Evolutionary conservation across 2,329 filamentous ascomycete genomes (phyloP), one percentile per base, ranked within the genome.

Genomic region (Drechslerella dactyloides): DNA sequence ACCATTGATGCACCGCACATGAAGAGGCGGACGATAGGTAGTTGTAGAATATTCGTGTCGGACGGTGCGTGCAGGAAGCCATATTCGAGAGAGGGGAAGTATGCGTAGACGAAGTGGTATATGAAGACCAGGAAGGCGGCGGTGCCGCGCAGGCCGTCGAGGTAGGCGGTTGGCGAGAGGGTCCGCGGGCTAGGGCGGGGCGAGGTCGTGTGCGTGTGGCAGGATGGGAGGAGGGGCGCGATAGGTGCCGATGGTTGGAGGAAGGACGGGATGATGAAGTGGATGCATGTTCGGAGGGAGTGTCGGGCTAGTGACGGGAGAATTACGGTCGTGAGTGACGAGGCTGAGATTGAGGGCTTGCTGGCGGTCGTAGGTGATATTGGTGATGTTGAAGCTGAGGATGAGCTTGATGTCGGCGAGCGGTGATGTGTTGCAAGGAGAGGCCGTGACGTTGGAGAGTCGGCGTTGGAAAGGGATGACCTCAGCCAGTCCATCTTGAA

Each of bases 1-100:
- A 86, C 85, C 40, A 81, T 80, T 1, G 80, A 77, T 2, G 76
- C 75, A 0, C 79, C 80, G 0, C 78, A 77, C 42, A 81, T 76
- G 23, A 78, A 54, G 2, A 82, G 72, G 0, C 80, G 80, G 46
- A 82, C 57, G 1, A 81, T 76, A 0, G 80, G 80, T 15, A 81
- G 75, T 69, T 81, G 79, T 50, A 79, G 75, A 15, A 77, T 42
- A 40, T 73, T 74, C 50, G 74, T 69, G 13, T 58, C 40, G 50
- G 69, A 64, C 30, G 68, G 53, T 37, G 56, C 42, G 19, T 69
- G 55, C 13, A 53, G 17, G 7, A 76, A 77, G 17, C 76, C 70
- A 21, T 73, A 73, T 75, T 76, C 76, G 51, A 76, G 76, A 8
- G 74, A 76, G 33, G 62, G 74, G 44, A 75, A 77, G 8, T 75